Evolutionary conservation across 352 stramenopile genomes (phyloP).

Genomic region (Pythium aristosporum): DNA sequence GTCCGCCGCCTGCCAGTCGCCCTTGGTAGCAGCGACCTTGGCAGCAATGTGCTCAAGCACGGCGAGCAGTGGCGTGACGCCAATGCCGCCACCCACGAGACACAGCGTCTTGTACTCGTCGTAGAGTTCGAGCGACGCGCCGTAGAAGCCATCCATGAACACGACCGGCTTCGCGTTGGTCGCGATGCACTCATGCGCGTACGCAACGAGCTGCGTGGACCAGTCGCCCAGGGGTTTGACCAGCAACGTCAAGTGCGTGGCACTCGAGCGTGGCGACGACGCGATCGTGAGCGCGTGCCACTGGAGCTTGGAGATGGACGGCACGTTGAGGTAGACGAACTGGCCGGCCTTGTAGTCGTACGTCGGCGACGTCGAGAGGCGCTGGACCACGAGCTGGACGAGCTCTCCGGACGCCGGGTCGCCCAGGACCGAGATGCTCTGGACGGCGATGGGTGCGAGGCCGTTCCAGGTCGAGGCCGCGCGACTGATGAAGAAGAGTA

Average conservation of each 20-base stretch:
- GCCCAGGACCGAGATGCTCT: too few relatives aligned
- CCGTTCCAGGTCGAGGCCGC: constrained; percentile 28
- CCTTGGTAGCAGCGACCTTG: constrained; percentile 23
- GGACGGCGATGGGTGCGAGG: constrained; percentile 15
- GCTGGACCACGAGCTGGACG: constrained; percentile 35
- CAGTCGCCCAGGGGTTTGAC: constrained; percentile 45
- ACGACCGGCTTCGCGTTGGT: constrained; percentile 25
- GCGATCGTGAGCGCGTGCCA: constrained; percentile 52
- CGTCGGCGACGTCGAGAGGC: constrained; percentile 8
- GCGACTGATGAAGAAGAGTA: constrained; percentile 38
- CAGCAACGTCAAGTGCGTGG: constrained; percentile 33
- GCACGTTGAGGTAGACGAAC: constrained; percentile 47
- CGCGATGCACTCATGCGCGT: constrained; percentile 32
- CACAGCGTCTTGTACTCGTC: constrained; percentile 37
- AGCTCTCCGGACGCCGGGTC: constrained; percentile 18
- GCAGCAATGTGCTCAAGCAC: constrained; percentile 38
- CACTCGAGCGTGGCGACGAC: constrained; percentile 31
- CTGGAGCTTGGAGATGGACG: constrained; percentile 41
- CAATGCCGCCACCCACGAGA: constrained; percentile 38
- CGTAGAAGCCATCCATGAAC: constrained; percentile 48
- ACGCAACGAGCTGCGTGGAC: constrained; percentile 29
- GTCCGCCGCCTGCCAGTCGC: not conserved
- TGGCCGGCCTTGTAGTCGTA: constrained; percentile 32
- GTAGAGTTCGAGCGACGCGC: constrained; percentile 32
- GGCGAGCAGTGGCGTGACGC: constrained; percentile 37